A percentile compares a stretch with the other conserved stretches of the same genome.
phyloP scores from a whole-genome alignment of 2,329 filamentous ascomycete species.

The Penicillium sp. region DNA sequence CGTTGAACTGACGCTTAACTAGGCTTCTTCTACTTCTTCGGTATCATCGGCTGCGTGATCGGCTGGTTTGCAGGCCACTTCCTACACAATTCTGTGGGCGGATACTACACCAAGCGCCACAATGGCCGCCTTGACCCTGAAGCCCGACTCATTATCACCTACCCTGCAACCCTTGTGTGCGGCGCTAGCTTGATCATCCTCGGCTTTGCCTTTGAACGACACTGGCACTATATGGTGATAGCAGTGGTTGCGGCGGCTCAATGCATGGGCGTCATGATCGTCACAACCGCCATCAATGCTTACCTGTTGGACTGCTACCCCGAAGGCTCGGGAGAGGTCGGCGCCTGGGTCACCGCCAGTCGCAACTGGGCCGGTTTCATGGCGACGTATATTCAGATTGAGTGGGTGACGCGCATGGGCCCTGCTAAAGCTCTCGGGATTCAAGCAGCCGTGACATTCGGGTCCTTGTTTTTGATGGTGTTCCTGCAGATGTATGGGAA shows the following conservation, averaged over 20 bases:
- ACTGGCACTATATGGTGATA: constrained; percentile 57
- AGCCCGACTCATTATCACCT: constrained; percentile 54
- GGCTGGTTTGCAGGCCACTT: constrained; percentile 59
- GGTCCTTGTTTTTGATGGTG: constrained; percentile 37
- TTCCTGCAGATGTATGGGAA: constrained; percentile 41
- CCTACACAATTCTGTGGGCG: constrained; percentile 56
- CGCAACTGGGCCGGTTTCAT: constrained; percentile 53
- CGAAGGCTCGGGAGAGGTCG: constrained; percentile 41
- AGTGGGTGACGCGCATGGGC: constrained; percentile 51
- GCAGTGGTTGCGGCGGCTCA: constrained; percentile 57
- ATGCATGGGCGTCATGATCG: constrained; percentile 59
- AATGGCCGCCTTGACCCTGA: constrained; percentile 60
- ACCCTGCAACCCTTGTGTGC: constrained; percentile 53
- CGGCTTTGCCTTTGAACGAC: constrained; percentile 54
- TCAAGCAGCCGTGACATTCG: constrained; percentile 46
- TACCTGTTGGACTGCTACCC: constrained; percentile 60
- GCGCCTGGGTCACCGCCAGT: constrained; percentile 53
- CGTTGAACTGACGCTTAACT: constrained; percentile 4
- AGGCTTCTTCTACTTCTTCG: constrained; percentile 61
- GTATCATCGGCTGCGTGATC: constrained; percentile 56
- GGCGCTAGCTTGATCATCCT: constrained; percentile 54
- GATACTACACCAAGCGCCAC: constrained; percentile 49
- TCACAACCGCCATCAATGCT: constrained; percentile 54
- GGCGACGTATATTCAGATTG: constrained; percentile 47
- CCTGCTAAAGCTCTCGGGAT: constrained; percentile 48